Percentiles rank a stretch among this genome's conserved stretches.
These are phyloP conservation scores for Hamamelis virginiana DNA, from an alignment of 164 flowering plant species.

Conservation along the genomic window DNA sequence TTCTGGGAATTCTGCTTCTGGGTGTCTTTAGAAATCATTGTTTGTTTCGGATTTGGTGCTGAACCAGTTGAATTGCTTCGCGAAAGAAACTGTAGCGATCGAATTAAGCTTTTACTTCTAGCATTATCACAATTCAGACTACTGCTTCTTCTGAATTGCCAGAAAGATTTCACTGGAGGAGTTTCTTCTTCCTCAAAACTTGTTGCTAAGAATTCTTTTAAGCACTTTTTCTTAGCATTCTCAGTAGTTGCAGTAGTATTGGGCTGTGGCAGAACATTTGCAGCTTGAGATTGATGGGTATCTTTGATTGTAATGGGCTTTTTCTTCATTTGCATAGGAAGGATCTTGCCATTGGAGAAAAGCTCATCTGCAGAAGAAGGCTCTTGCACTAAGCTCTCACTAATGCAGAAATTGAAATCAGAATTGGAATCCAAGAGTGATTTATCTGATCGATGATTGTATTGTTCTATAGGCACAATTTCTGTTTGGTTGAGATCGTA, in stretches of 20 bases:
- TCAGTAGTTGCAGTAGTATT: constrained; percentile 2
- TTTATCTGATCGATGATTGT: constrained; percentile 26
- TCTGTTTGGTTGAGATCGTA: constrained; percentile 53
- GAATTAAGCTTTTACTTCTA: constrained; percentile 33
- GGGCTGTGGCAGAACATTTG: background rate
- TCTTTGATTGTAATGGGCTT: background rate
- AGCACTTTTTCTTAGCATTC: constrained; percentile 41
- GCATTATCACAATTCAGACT: constrained; percentile 54
- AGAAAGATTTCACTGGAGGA: constrained; percentile 44
- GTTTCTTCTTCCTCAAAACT: constrained; percentile 35
- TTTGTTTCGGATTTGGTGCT: constrained; percentile 42
- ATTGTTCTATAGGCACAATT: constrained; percentile 15
- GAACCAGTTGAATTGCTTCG: constrained; percentile 91
- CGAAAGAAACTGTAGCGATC: constrained; percentile 50
- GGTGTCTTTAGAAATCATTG: constrained; percentile 25
- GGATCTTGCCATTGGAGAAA: constrained; percentile 71
- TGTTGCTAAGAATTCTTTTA: constrained; percentile 51
- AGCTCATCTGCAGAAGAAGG: constrained; percentile 70
- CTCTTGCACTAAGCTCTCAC: constrained; percentile 31
- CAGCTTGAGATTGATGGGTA: constrained; percentile 5
- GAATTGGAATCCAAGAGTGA: constrained; percentile 35
- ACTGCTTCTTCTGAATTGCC: constrained; percentile 73
- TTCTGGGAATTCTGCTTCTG: constrained; percentile 39
- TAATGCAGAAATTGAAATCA: constrained; percentile 62
- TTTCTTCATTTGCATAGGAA: constrained; percentile 46